Base-by-base conservation (phyloP, 2,329 filamentous ascomycete species). In the Ascochyta lentis region DNA sequence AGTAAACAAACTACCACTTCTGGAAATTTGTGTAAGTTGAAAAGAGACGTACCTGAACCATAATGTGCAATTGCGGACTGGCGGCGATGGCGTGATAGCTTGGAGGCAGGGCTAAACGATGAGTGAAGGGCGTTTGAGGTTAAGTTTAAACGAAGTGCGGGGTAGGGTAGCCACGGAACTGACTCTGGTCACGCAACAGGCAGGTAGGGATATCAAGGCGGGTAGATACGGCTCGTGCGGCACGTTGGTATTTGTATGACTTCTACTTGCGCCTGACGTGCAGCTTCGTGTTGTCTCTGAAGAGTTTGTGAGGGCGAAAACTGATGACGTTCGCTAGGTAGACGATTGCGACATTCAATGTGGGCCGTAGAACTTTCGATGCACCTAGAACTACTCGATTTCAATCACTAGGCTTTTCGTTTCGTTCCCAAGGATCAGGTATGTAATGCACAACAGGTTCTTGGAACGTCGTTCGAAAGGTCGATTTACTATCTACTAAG, bases 71-170 rank as follows among this genome's bases (percentile, higher is more conserved):
- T 59, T 60, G 48, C 54, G 61, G 61, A 61, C 48, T 66, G 65
- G 64, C 64, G 65, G 65, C 49, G 59, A 69, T 69, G 62, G 66
- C 66, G 66, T 69, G 66, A 65, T 69, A 59, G 60, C 44, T 46
- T 38, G 55, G 56, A 23, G 65, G 61, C 60, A 65, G 58, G 64
- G 33, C 42, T 60, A 63, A 51, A 59, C 63, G 62, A 61, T 48
- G 49, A 33, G 43, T 19, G 19, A 19, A 19, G 19, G 19, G 19
- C 13, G 15, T 12, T 41, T 24, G 46, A 46, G 43, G 49, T 49
- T 33, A 57, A 48, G 48, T 52, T 50, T 53, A 55, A 44, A 54
- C 57, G 42, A 48, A 31, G 44, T 46, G 58, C 49, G 48, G 47
- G 50, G 58, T 47, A 48, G 50, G 50, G 47, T 56, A 56, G 42